phyloP scores from a whole-genome alignment of 1,139 yeast genomes.

The Spathaspora jeffriesii region DNA sequence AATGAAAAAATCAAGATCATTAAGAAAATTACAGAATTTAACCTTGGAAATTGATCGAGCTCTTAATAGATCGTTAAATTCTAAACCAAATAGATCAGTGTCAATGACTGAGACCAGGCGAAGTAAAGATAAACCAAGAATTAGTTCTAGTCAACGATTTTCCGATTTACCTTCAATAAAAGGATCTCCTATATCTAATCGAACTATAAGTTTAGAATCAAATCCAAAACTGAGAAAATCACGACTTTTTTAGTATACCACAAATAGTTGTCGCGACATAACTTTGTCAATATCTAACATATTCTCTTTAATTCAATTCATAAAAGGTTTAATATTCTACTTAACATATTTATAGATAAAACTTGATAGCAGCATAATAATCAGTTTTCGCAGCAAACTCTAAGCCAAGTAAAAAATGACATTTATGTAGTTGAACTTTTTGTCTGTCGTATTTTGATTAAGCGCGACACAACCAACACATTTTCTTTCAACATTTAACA shows the following conservation, averaged over 20 bases:
- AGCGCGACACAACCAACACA: slow-evolving; percentile 1
- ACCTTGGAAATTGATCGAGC: slow-evolving; percentile 14
- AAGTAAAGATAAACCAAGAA: not conserved
- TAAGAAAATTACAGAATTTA: slow-evolving; percentile 16
- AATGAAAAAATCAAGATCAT: slow-evolving; percentile 25
- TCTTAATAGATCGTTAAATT: not conserved
- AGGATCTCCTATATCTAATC: slow-evolving; percentile 13
- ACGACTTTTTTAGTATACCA: not conserved
- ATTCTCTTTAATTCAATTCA: not conserved
- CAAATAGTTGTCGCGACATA: not conserved
- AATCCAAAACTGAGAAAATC: slow-evolving; percentile 5
- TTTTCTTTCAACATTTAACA: not conserved
- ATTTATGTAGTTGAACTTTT: no score
- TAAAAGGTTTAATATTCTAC: no score
- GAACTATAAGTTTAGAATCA: slow-evolving; percentile 4
- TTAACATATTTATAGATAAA: no score
- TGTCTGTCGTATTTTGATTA: not conserved
- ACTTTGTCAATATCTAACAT: not conserved
- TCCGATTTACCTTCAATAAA: slow-evolving; percentile 14
- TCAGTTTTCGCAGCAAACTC: no score
- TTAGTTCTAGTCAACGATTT: slow-evolving; percentile 10
- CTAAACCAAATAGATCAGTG: not conserved
- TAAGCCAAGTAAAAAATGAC: no score
- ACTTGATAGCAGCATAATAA: no score
- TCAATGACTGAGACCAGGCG: not conserved